Conservation (phyloP, 805 yeast genomes). For the Yarrowia hollandica region DNA sequence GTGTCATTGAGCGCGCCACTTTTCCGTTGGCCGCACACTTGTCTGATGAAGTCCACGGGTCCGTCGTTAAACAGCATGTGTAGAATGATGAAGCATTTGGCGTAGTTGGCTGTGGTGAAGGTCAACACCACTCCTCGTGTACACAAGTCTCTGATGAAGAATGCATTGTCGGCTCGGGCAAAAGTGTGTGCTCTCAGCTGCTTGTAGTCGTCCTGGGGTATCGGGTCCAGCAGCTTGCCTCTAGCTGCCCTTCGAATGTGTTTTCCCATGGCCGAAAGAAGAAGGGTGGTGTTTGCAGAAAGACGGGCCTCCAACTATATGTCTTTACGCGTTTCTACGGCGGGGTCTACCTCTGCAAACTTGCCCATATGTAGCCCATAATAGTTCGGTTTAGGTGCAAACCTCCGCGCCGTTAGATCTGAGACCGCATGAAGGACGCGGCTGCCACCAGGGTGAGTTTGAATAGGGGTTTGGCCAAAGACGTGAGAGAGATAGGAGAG, state of each 20-base stretch:
- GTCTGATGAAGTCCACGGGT: background rate
- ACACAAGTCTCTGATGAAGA: constrained; percentile 1
- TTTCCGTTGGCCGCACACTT: background rate
- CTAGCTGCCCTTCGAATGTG: background rate
- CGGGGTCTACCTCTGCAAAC: background rate
- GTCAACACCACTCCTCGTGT: constrained; percentile 1
- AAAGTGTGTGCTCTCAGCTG: background rate
- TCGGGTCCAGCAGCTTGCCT: constrained; percentile 15
- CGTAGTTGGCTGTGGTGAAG: constrained; percentile 9
- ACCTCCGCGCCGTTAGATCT: constrained; percentile 22
- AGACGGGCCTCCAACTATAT: background rate
- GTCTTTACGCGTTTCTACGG: background rate
- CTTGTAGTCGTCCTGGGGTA: background rate
- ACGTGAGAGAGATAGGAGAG: background rate
- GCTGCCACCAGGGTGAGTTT: constrained; percentile 12
- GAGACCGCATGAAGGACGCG: constrained; percentile 21
- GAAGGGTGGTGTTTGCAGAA: background rate
- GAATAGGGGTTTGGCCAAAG: background rate
- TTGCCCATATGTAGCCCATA: background rate
- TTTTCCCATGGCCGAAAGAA: background rate
- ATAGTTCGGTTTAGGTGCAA: constrained; percentile 15
- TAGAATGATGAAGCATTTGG: background rate
- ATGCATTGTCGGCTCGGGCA: background rate
- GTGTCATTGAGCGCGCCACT: background rate
- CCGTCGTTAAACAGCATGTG: constrained; percentile 22